Base-by-base conservation (phyloP, 1,139 yeast species). In the Kodamaea ohmeri region DNA sequence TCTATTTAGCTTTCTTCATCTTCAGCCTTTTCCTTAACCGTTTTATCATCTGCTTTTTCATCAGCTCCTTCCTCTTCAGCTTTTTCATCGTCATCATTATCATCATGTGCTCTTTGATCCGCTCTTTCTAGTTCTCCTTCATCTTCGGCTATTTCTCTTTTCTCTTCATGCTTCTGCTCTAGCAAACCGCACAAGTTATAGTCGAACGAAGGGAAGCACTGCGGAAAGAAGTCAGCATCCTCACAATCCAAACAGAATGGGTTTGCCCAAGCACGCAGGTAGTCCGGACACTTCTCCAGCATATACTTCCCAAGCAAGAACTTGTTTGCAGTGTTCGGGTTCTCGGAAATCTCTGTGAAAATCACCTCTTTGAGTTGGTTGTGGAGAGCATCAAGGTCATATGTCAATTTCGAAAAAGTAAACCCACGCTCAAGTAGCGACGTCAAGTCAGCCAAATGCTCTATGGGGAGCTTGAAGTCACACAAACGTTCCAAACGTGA, bases 401-500 rank as follows among this genome's bases (percentile, higher is more conserved):
- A 29, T n/a, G 8, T 12, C n/a, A 9, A 18, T 12, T 24, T 17
- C 19, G 9, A 22, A 4, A 25, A 6, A 18, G 29, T 25, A n/a
- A 6, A 16, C 7, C 33, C 25, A 9, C 22, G 33, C n/a, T 30
- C 36, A 14, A 41, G 19, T 11, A 36, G 15, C 1, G 17, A 6
- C 2, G 25, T 32, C 32, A 42, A 32, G 12, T 40, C 40, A 7
- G 29, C 25, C 22, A 40, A 31, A 9, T 34, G 35, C 6, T 28
- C 34, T 4, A 11, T 27, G 8, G 32, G 11, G 11, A 40, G 33
- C 25, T 38, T 40, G 35, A 42, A 42, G 25, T 36, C 40, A 25
- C 44, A 38, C 32, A 41, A 34, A 7, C 44, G 35, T 20, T 41
- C 44, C 20, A 41, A 27, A 13, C 44, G 35, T 7, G 41, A 25